A percentile compares a stretch with the other conserved stretches of the same genome.
Evolutionary conservation across 148 eudicot genomes (phyloP).

Genomic region (Camellia lanceoleosa): DNA sequence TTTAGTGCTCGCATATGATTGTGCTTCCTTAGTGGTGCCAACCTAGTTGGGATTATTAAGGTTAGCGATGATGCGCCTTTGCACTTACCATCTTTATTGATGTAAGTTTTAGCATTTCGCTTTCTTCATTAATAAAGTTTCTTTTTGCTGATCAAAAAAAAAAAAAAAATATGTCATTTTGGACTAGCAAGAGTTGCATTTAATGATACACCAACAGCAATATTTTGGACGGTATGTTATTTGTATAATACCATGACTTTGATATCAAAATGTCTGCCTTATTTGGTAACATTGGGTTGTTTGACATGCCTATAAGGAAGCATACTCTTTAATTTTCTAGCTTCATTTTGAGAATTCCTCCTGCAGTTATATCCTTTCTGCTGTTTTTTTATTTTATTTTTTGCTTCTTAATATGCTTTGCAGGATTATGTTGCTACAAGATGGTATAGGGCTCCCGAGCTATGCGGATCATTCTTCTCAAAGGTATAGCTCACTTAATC

Average conservation of each 20-base stretch:
- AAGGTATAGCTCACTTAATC: slow-evolving; percentile 31
- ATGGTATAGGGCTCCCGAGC: slow-evolving; percentile 98
- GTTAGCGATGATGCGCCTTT: no score
- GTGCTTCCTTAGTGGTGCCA: no score
- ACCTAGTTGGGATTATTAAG: no score
- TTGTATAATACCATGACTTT: background rate
- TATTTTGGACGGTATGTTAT: slow-evolving; percentile 75
- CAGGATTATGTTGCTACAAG: slow-evolving; percentile 97
- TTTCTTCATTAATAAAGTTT: no score
- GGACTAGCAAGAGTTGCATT: slow-evolving; percentile 95
- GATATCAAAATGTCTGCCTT: background rate
- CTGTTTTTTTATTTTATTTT: background rate
- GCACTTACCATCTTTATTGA: no score
- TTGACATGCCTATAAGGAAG: background rate
- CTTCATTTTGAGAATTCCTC: background rate
- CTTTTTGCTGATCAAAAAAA: no score
- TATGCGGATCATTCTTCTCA: slow-evolving; percentile 83
- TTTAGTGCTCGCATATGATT: no score
- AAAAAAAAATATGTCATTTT: no score
- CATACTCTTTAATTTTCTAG: background rate
- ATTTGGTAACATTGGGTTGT: background rate
- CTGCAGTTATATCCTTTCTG: background rate
- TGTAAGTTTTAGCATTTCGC: no score
- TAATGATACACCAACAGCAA: slow-evolving; percentile 71
- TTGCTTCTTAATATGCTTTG: slow-evolving; percentile 7